phyloP scores from a whole-genome alignment of 2,329 filamentous ascomycete species.

The Tympanopsis confertula region DNA sequence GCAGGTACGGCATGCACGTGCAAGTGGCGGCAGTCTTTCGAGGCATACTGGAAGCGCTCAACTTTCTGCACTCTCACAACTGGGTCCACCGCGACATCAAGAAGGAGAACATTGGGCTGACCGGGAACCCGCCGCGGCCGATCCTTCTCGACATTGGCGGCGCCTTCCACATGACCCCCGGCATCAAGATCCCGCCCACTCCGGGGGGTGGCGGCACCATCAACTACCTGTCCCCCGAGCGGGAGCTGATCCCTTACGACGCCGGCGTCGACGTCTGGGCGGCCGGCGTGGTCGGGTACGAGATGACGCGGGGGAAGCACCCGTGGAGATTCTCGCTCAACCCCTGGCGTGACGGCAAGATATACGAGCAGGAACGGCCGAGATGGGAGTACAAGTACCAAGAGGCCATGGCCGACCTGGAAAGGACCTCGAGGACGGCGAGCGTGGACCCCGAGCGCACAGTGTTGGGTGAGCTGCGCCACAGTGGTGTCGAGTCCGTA shows the following conservation, averaged over 20 bases:
- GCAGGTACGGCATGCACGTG: not conserved
- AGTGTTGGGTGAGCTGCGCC: too few relatives aligned
- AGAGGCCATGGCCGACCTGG: not conserved
- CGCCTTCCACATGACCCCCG: not conserved
- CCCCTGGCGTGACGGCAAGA: not conserved
- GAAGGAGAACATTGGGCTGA: slow-evolving; percentile 4
- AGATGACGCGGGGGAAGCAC: not conserved
- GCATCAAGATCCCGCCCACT: not conserved
- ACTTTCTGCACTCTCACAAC: slow-evolving; percentile 4
- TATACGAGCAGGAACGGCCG: not conserved
- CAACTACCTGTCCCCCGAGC: slow-evolving; percentile 3
- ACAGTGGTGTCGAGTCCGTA: too few relatives aligned
- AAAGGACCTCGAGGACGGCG: too few relatives aligned
- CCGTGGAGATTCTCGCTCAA: not conserved
- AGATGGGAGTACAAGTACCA: not conserved
- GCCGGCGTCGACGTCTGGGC: slow-evolving; percentile 1
- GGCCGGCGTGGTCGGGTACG: slow-evolving; percentile 1
- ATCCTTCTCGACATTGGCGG: slow-evolving; percentile 4
- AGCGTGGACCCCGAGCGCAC: too few relatives aligned
- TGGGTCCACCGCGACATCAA: slow-evolving; percentile 6
- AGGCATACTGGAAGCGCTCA: slow-evolving; percentile 2
- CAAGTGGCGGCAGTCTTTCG: not conserved
- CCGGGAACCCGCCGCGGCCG: not conserved
- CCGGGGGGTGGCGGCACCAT: slow-evolving; percentile 3
- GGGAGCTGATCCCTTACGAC: slow-evolving; percentile 2